phyloP scores from a whole-genome alignment of 148 eudicot genomes.

The Salicornia ramosissima region DNA sequence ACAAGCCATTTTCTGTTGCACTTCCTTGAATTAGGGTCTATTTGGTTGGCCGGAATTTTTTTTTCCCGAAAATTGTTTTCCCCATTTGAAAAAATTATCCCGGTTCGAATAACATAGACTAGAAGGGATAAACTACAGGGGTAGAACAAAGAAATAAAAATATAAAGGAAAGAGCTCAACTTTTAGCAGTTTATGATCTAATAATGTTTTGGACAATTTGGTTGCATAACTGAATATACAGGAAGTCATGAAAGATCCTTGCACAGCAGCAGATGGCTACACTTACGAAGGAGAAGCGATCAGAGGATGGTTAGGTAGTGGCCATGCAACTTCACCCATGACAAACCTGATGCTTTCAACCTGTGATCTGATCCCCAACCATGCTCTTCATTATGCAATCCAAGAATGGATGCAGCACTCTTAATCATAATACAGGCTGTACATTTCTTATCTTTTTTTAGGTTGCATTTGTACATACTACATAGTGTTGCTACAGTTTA shows the following conservation, averaged over 20 bases:
- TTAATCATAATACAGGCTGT: slow-evolving; percentile 9
- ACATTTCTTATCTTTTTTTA: background rate
- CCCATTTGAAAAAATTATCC: background rate
- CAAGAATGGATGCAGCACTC: slow-evolving; percentile 66
- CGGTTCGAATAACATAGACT: background rate
- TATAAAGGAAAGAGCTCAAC: background rate
- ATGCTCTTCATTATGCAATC: slow-evolving; percentile 71
- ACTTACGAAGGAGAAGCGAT: slow-evolving; percentile 86
- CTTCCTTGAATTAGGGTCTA: too few species aligned
- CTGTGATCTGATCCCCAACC: slow-evolving; percentile 65
- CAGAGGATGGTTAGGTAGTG: slow-evolving; percentile 73
- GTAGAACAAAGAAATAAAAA: too few species aligned
- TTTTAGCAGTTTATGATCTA: background rate
- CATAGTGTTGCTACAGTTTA: slow-evolving; percentile 8
- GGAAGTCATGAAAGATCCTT: slow-evolving; percentile 86
- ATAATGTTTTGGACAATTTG: background rate
- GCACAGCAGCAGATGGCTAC: slow-evolving; percentile 81
- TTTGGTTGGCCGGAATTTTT: background rate
- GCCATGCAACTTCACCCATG: slow-evolving; percentile 81
- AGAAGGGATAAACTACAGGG: too few species aligned
- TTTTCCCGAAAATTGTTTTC: background rate
- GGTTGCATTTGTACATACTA: slow-evolving; percentile 14
- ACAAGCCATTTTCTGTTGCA: background rate
- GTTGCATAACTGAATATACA: slow-evolving; percentile 24
- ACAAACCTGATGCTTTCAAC: slow-evolving; percentile 68